These are phyloP conservation scores for Marasmius fiardii DNA, from an alignment of 1,284 basidiomycete genomes.

Conservation along the genomic window DNA sequence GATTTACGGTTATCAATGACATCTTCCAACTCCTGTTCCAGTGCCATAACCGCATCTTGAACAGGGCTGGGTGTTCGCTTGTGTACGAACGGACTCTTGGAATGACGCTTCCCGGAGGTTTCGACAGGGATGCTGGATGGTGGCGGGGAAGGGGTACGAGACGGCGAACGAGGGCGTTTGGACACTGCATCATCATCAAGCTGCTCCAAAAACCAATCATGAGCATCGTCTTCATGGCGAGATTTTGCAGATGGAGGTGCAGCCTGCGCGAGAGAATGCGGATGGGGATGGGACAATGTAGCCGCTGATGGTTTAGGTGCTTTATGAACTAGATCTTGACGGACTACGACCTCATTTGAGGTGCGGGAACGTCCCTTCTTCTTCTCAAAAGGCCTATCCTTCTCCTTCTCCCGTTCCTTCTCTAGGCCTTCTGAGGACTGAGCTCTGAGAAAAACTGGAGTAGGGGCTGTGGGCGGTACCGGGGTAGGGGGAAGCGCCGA, in stretches of 20 bases:
- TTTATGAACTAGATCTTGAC: neutral
- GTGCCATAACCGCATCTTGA: conserved; percentile 29
- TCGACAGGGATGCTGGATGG: neutral
- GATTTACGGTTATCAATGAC: conserved; percentile 9
- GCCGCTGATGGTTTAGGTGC: neutral
- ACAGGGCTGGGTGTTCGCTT: conserved; percentile 18
- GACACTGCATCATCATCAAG: conserved; percentile 33
- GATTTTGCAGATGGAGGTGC: neutral
- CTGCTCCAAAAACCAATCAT: conserved; percentile 59
- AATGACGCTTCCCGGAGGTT: neutral
- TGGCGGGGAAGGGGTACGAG: conserved; percentile 7
- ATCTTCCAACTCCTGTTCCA: conserved; percentile 45
- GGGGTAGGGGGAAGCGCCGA: conserved; percentile 7
- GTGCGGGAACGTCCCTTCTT: conserved; percentile 1
- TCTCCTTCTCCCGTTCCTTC: neutral
- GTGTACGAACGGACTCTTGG: conserved; percentile 12
- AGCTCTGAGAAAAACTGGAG: neutral
- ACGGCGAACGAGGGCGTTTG: conserved; percentile 13
- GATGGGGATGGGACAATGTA: neutral
- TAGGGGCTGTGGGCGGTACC: neutral
- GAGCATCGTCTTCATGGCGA: conserved; percentile 40
- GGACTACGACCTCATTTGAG: conserved; percentile 1
- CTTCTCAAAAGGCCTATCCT: neutral
- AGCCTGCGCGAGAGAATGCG: neutral
- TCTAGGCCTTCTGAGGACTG: neutral